Base-by-base conservation (phyloP, 1,284 basidiomycete species). In the Cutaneotrichosporon arboriforme region DNA sequence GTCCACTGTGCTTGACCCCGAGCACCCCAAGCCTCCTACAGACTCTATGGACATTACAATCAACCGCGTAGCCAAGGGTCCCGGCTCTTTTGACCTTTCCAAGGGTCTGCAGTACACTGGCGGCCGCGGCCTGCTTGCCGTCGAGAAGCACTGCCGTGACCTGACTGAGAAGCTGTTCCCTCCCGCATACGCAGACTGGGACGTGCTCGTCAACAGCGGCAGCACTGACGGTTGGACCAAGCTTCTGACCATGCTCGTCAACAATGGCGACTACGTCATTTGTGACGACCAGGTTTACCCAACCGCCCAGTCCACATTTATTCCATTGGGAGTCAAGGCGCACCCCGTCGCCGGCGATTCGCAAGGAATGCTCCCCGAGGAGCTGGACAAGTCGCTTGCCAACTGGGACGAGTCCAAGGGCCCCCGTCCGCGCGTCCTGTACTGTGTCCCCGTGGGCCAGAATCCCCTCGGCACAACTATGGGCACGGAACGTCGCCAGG, bases 381-480 rank as follows among this genome's bases (percentile, higher is more conserved):
- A 75, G 18, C 77, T 90, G 36, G 80, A 83, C n/a, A 74, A 78
- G 44, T 58, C 84, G 3, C 76, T 90, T 4, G 71, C 69, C 1
- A 77, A 77, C 49, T 90, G 87, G 88, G 81, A 88, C 63, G 80
- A 78, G 52, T 64, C 66, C 4, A 71, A 81, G 31, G 65, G 62
- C 3, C 56, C 59, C 33, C 45, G 85, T 34, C 87, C 86, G 21
- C 84, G 81, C 64, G 79, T 88, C 31, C 77, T 88, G 70, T 88
- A 88, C 54, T 55, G 59, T 12, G 65, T 69, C 13, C 67, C 69
- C 14, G 61, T 65, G 4, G 68, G 67, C 12, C 87, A 89, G 73
- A 90, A 69, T 70, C 87, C 87, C 3, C 84, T 82, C 14, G 87
- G 87, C 91, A 77, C 81, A 4, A 84, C 83, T 0, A 84, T 85